Percentiles rank a stretch among this genome's conserved stretches.
phyloP scores from a whole-genome alignment of 306 rosid genomes.

The Crotalaria pallida region DNA sequence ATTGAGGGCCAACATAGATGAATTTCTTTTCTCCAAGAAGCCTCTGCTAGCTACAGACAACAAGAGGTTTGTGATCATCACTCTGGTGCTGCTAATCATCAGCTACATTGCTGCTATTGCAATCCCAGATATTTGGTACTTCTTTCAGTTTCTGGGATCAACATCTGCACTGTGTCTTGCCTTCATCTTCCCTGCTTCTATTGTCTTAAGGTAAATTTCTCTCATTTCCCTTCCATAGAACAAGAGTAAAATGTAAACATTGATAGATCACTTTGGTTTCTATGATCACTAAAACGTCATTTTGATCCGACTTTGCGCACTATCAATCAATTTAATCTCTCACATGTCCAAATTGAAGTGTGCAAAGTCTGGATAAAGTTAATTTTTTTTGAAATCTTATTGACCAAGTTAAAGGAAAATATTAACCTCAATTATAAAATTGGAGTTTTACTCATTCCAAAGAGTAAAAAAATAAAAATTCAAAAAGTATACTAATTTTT shows the following conservation, averaged over 20 bases:
- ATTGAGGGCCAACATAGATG: conserved; percentile 70
- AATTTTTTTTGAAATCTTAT: too few species aligned
- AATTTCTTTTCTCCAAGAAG: conserved; percentile 61
- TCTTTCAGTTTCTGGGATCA: conserved; percentile 90
- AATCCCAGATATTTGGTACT: conserved; percentile 80
- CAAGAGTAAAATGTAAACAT: too few species aligned
- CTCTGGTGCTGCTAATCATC: conserved; percentile 38
- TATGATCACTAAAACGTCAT: too few species aligned
- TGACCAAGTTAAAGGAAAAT: too few species aligned
- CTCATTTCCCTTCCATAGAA: neutral
- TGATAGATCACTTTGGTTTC: too few species aligned
- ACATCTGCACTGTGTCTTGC: conserved; percentile 82
- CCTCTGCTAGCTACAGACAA: conserved; percentile 45
- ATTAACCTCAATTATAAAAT: too few species aligned
- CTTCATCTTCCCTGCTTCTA: conserved; percentile 83
- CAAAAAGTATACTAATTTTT: neutral
- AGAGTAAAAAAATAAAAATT: too few species aligned
- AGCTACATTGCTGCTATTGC: conserved; percentile 72
- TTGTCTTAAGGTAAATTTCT: conserved; percentile 64
- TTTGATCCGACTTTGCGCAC: too few species aligned
- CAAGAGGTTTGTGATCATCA: conserved; percentile 59
- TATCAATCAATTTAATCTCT: too few species aligned
- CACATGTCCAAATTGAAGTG: too few species aligned
- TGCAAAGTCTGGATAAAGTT: too few species aligned
- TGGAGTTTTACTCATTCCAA: too few species aligned